These are phyloP conservation scores for Globisporangium radiosum DNA, from an alignment of 352 stramenopile species.

Conservation along the genomic window DNA sequence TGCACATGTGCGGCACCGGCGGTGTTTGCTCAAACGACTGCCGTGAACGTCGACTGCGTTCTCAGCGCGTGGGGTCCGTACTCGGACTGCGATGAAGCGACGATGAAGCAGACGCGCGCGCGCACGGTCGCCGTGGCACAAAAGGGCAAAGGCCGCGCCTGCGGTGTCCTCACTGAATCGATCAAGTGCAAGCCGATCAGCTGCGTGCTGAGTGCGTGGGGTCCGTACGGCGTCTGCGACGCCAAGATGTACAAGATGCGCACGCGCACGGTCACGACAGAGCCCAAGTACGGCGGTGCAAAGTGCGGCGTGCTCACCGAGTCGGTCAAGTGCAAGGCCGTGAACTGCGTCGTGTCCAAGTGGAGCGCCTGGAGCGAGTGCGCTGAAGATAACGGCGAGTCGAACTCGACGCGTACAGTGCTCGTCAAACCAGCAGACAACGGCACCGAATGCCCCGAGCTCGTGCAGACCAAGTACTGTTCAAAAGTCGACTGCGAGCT, in stretches of 20 bases:
- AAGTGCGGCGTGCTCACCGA: slow-evolving; percentile 40
- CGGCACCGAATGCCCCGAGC: slow-evolving; percentile 30
- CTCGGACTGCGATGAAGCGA: slow-evolving; percentile 24
- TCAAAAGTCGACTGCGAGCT: slow-evolving; percentile 40
- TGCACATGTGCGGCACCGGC: too few relatives aligned
- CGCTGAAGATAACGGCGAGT: slow-evolving; percentile 25
- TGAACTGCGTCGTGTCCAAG: slow-evolving; percentile 46
- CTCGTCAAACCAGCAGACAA: slow-evolving; percentile 26
- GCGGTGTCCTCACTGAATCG: slow-evolving; percentile 23
- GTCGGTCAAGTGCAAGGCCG: slow-evolving; percentile 37
- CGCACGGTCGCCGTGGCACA: slow-evolving; percentile 14
- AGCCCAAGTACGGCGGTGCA: slow-evolving; percentile 23
- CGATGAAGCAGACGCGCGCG: slow-evolving; percentile 34
- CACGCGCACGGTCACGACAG: slow-evolving; percentile 22
- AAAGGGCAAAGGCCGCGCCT: slow-evolving; percentile 23
- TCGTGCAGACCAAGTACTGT: slow-evolving; percentile 35
- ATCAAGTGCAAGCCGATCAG: slow-evolving; percentile 35
- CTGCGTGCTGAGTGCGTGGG: slow-evolving; percentile 48
- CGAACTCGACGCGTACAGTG: slow-evolving; percentile 28
- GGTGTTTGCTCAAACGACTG: not conserved
- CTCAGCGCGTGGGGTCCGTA: slow-evolving; percentile 38
- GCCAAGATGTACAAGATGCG: slow-evolving; percentile 33
- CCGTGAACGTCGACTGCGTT: slow-evolving; percentile 43
- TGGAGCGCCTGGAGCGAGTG: slow-evolving; percentile 36
- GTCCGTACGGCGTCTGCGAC: slow-evolving; percentile 29